phyloP scores from a whole-genome alignment of 768 basidiomycete species.

The Pleurotus pulmonarius region DNA sequence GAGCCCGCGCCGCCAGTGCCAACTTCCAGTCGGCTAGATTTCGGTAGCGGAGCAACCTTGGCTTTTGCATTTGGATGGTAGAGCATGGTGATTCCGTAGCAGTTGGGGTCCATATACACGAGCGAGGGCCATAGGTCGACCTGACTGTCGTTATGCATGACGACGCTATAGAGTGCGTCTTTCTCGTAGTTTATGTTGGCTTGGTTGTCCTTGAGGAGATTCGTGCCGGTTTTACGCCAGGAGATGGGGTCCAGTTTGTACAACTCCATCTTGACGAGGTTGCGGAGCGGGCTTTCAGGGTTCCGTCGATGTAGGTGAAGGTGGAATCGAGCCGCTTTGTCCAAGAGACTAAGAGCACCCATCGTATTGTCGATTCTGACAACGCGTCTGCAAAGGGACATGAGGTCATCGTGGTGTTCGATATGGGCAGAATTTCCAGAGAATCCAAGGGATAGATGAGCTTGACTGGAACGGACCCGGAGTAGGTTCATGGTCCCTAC shows the following conservation, averaged over 20 bases:
- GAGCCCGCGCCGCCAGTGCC: constrained; percentile 40
- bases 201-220: constrained; percentile 43
- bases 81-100: constrained; percentile 50
- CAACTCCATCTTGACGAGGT: constrained; percentile 50
- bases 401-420: constrained; percentile 40
- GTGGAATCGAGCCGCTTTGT: constrained; percentile 57
- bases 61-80: constrained; percentile 42
- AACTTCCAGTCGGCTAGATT: constrained; percentile 34
- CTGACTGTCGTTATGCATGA: constrained; percentile 47
- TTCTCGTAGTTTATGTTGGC: constrained; percentile 43
- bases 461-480: constrained; percentile 39
- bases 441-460: constrained; percentile 49
- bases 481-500: constrained; percentile 40
- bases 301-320: constrained; percentile 54
- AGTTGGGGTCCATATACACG: constrained; percentile 56
- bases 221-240: constrained; percentile 38
- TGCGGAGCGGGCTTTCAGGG: constrained; percentile 38
- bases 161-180: constrained; percentile 41
- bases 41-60: constrained; percentile 39
- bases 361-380: constrained; percentile 32
- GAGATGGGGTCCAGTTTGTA: constrained; percentile 42
- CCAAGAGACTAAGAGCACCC: constrained; percentile 36
- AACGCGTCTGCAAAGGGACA: constrained; percentile 28
- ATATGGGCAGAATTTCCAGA: constrained; percentile 30
- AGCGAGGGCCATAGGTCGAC: constrained; percentile 61